Evolutionary conservation across 1,139 yeast genomes (phyloP).

Genomic region (Geotrichum reessii): DNA sequence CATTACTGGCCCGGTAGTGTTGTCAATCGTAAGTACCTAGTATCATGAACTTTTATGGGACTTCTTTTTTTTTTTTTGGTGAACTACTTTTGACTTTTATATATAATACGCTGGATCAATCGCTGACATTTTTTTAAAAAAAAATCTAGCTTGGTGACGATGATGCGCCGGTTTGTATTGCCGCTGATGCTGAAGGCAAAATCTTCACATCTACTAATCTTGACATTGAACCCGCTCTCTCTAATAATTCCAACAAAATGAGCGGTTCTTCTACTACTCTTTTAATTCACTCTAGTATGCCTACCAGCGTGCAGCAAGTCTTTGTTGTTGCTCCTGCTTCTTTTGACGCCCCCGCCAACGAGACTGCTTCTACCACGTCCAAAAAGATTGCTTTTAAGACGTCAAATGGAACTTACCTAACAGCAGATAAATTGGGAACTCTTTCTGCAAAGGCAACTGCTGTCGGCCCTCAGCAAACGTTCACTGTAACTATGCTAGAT

Average conservation of each 20-base stretch:
- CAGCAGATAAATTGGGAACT: conserved; percentile 26
- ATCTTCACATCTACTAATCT: conserved; percentile 26
- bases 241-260: background rate
- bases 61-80: too few relatives aligned
- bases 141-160: conserved; percentile 10
- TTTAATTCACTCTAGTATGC: conserved; percentile 33
- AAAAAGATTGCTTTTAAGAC: conserved; percentile 35
- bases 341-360: conserved; percentile 22
- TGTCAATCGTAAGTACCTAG: conserved; percentile 22
- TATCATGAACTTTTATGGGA: too few relatives aligned
- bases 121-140: background rate
- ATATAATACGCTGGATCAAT: background rate
- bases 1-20: conserved; percentile 39
- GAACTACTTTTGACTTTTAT: background rate
- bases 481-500: conserved; percentile 25
- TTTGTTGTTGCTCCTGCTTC: conserved; percentile 34
- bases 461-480: conserved; percentile 38
- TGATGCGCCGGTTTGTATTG: conserved; percentile 23
- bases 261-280: conserved; percentile 15
- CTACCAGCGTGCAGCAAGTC: conserved; percentile 38
- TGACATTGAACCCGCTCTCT: conserved; percentile 18
- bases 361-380: conserved; percentile 13
- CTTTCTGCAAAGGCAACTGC: conserved; percentile 37
- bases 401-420: conserved; percentile 34
- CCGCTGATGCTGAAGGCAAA: conserved; percentile 25